Evolutionary conservation across 2,329 filamentous ascomycete species (phyloP).

Genomic region (Neodidymelliopsis sp.): DNA sequence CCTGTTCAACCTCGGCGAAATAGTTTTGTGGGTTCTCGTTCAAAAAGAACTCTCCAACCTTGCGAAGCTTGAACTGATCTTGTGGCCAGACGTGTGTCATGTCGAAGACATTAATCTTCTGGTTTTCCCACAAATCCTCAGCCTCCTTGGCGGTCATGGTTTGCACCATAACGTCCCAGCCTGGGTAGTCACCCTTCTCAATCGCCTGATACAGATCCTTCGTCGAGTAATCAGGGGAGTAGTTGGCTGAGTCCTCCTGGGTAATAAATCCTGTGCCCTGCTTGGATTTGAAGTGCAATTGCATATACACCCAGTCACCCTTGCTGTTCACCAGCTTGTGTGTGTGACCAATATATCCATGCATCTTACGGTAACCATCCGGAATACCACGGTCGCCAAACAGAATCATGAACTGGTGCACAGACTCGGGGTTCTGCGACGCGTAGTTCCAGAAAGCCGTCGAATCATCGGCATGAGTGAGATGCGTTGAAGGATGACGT

Average conservation of each 20-base stretch:
- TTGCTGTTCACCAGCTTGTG: constrained; percentile 62
- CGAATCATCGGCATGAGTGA: constrained; percentile 69
- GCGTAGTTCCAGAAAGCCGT: constrained; percentile 73
- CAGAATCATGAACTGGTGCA: constrained; percentile 63
- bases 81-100: constrained; percentile 64
- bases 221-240: constrained; percentile 61
- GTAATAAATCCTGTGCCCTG: constrained; percentile 62
- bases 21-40: constrained; percentile 67
- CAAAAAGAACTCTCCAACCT: constrained; percentile 61
- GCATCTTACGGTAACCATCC: constrained; percentile 63
- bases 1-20: constrained; percentile 73
- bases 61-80: constrained; percentile 60
- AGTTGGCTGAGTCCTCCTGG: constrained; percentile 59
- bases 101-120: constrained; percentile 64
- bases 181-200: constrained; percentile 60
- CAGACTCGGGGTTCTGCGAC: constrained; percentile 61
- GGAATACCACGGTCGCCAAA: constrained; percentile 65
- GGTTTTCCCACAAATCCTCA: constrained; percentile 60
- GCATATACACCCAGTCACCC: constrained; percentile 61
- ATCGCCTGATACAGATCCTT: constrained; percentile 62
- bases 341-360: constrained; percentile 62
- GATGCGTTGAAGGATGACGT: constrained; percentile 73
- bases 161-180: constrained; percentile 60
- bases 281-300: constrained; percentile 62
- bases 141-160: constrained; percentile 62